Conservation (phyloP, 2,329 filamentous ascomycete genomes). For the Colletotrichum endophyticum region DNA sequence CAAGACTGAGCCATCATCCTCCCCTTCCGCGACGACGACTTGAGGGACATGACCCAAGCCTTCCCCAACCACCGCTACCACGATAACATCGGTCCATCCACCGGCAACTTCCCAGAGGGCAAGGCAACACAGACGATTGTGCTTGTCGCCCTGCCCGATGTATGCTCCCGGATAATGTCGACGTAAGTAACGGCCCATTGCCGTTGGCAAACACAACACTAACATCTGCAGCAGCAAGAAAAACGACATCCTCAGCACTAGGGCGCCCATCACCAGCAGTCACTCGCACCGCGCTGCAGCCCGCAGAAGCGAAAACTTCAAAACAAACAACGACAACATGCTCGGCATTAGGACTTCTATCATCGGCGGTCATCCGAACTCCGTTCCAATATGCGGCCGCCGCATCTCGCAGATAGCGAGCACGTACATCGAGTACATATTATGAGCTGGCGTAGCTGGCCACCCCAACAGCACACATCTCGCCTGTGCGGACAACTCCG, state of each 20-base stretch:
- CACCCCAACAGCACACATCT: neutral
- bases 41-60: neutral
- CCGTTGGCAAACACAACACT: neutral
- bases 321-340: neutral
- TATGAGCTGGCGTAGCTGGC: neutral
- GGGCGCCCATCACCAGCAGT: neutral
- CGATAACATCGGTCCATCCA: neutral
- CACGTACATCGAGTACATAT: neutral
- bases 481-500: neutral
- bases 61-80: neutral
- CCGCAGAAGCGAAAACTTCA: neutral
- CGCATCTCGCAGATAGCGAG: neutral
- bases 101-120: neutral
- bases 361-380: neutral
- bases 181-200: neutral
- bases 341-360: neutral
- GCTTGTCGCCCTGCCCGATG: neutral
- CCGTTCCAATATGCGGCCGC: neutral
- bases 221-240: neutral
- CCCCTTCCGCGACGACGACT: neutral
- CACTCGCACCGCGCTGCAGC: neutral
- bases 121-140: neutral
- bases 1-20: neutral
- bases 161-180: neutral
- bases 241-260: neutral